Evolutionary conservation across 23 red algal genomes (phyloP), one percentile per base, ranked within the genome.

Genomic region (Porphyridium purpureum): DNA sequence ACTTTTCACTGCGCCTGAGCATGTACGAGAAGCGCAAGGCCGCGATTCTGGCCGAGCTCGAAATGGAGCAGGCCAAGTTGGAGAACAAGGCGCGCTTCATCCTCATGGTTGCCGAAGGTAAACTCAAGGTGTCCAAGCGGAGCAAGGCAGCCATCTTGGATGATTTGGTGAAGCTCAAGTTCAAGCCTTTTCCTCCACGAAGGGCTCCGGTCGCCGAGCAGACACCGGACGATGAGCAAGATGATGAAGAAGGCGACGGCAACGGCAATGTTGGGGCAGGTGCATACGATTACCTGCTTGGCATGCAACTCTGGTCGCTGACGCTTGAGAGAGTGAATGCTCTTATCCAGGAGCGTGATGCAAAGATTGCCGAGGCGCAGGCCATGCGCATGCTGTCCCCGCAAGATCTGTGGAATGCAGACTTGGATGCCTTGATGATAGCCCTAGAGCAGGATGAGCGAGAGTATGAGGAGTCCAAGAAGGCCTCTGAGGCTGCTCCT

Each of bases 1-100:
- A 86, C 59, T 84, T 86, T 53, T 36, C 36, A 1, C 60, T 70
- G 4, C 90, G 90, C 19, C 27, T 74, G 46, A 52, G 54, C 5
- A 23, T 98, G 30, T 98, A 98, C 53, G 78, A 69, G 1, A 55
- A 80, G 25, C 61, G 90, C 11, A 68, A 70, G 2, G 20, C 25
- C 21, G 58, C 54, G 38, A 35, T 80, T 7, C 35, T 84, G 4
- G 6, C 57, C 21, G 62, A 86, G 33, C 72, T 98, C 14, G 33
- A 50, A 5, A 30, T 51, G 4, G 63, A 80, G 25, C 58, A 74
- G 22, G 31, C 52, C 3, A 52, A 59, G 4, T 56, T 83, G 14
- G 57, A 81, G 59, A 98, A 98, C 47, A 75, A 76, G 38, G 66
- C 65, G 31, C 52, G 78, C 1, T 98, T 98, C 50, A 81, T 98